Evolutionary conservation across 192 early-diverging fungal species (phyloP).

Genomic region (Coemansia sp.): DNA sequence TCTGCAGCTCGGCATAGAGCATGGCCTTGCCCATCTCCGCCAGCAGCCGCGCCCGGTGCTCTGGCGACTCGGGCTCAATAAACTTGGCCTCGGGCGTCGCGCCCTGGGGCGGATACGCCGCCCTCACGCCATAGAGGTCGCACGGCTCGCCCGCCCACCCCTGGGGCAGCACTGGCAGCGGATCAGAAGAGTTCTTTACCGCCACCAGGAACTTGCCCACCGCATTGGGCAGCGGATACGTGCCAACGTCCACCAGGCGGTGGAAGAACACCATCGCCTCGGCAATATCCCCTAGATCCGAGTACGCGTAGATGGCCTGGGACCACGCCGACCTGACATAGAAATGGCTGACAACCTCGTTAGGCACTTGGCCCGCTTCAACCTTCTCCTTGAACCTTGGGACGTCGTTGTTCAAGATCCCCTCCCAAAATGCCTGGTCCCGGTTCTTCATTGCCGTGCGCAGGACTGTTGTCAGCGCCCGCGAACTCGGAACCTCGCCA

Average conservation of each 20-base stretch:
- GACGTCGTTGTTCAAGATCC: no score
- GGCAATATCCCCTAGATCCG: conserved; percentile 15
- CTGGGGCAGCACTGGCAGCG: conserved; percentile 13
- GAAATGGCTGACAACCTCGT: no score
- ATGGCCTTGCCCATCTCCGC: conserved; percentile 32
- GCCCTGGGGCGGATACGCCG: conserved; percentile 29
- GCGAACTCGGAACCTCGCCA: no score
- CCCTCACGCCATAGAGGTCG: conserved; percentile 9
- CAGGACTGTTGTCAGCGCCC: no score
- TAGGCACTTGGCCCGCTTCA: no score
- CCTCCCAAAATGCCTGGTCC: no score
- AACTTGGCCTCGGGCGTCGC: conserved; percentile 9
- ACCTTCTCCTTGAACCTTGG: no score
- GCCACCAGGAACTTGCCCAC: no score
- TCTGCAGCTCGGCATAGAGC: conserved; percentile 22
- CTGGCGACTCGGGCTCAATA: conserved; percentile 4
- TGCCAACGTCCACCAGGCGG: conserved; percentile 15
- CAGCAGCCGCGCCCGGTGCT: conserved; percentile 10
- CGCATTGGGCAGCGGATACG: conserved; percentile 19
- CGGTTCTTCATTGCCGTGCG: no score
- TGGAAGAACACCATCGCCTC: conserved; percentile 25
- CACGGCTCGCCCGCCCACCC: background rate
- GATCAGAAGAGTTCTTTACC: background rate
- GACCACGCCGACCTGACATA: no score
- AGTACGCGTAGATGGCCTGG: conserved; percentile 8